phyloP scores from a whole-genome alignment of 208 protist genomes.

The Acanthamoeba rhysodes region DNA sequence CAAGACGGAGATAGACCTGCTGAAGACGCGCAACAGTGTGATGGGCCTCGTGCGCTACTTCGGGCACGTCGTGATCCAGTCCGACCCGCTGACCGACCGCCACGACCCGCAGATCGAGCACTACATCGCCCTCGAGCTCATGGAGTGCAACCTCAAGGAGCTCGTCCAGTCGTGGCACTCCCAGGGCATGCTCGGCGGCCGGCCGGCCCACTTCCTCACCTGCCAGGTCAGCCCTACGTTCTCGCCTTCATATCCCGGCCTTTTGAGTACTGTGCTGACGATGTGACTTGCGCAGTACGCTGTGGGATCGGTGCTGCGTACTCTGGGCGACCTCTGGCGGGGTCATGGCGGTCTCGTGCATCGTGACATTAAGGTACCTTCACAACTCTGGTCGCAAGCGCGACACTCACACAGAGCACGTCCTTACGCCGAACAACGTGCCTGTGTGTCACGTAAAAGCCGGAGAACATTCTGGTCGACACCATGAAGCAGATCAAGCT shows the following conservation, averaged over 20 bases:
- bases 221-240: neutral
- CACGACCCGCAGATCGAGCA: slow-evolving; percentile 21
- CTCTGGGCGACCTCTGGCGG: slow-evolving; percentile 3
- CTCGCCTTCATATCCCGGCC: neutral
- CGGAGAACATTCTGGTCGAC: slow-evolving; percentile 35
- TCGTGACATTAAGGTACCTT: slow-evolving; percentile 13
- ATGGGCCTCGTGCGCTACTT: slow-evolving; percentile 54
- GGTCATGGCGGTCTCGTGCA: neutral
- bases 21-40: slow-evolving; percentile 28
- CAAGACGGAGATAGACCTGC: slow-evolving; percentile 5
- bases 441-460: neutral
- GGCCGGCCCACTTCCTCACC: neutral
- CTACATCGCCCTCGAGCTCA: slow-evolving; percentile 57
- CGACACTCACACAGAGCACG: too few species aligned
- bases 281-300: neutral
- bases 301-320: neutral
- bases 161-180: slow-evolving; percentile 13
- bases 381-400: too few species aligned
- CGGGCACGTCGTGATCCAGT: slow-evolving; percentile 20
- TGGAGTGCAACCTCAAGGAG: slow-evolving; percentile 57
- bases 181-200: neutral
- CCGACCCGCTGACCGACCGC: neutral
- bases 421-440: too few species aligned
- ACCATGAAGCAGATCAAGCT: slow-evolving; percentile 29
- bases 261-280: neutral